Percentiles rank a stretch among this genome's conserved stretches.
phyloP scores from a whole-genome alignment of 306 rosid genomes.

The Aeschynomene evenia region DNA sequence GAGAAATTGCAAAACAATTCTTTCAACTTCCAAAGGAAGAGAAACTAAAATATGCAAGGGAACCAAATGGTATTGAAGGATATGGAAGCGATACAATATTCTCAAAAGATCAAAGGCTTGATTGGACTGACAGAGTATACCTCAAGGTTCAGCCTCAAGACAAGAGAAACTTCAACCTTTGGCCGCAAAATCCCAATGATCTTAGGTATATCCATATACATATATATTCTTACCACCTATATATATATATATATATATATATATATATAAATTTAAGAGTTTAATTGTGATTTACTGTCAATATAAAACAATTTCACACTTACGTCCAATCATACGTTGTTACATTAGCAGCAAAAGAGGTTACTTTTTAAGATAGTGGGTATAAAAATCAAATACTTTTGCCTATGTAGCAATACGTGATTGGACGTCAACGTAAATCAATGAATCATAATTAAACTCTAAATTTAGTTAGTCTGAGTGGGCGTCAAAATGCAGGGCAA shows the following conservation, averaged over 20 bases:
- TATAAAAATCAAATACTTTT: too few species aligned
- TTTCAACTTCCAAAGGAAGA: slow-evolving; percentile 49
- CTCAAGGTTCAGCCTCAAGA: slow-evolving; percentile 52
- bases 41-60: slow-evolving; percentile 46
- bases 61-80: slow-evolving; percentile 44
- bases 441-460: too few species aligned
- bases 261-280: too few species aligned
- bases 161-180: slow-evolving; percentile 45
- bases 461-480: background rate
- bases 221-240: background rate
- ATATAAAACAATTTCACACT: too few species aligned
- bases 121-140: slow-evolving; percentile 70
- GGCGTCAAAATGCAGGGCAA: slow-evolving; percentile 41
- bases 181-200: slow-evolving; percentile 59
- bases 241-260: too few species aligned
- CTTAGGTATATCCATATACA: slow-evolving; percentile 42
- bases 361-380: too few species aligned
- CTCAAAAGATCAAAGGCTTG: slow-evolving; percentile 52
- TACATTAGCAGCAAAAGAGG: too few species aligned
- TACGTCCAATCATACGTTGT: too few species aligned
- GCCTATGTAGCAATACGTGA: too few species aligned
- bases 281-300: too few species aligned
- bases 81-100: slow-evolving; percentile 50
- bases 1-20: slow-evolving; percentile 38
- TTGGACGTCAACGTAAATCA: too few species aligned